Conservation (phyloP, 2,329 filamentous ascomycete genomes). For the Xylaria sp. region DNA sequence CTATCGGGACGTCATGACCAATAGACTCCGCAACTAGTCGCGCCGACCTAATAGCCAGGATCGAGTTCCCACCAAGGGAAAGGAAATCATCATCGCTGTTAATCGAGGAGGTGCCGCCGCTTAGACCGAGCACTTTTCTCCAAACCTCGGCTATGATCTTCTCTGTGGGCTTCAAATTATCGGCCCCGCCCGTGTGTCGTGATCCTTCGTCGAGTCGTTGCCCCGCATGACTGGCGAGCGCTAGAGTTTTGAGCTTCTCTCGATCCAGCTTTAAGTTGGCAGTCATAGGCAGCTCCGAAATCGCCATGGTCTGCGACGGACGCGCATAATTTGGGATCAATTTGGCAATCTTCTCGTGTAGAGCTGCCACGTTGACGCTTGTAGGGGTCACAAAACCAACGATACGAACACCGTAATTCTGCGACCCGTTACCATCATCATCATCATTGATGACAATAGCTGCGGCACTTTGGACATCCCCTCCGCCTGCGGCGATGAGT, state of each 20-base stretch:
- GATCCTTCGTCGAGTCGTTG: neutral
- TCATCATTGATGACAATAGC: neutral
- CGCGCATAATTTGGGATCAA: slow-evolving; percentile 19
- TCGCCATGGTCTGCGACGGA: slow-evolving; percentile 10
- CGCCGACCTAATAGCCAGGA: slow-evolving; percentile 21
- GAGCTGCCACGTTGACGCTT: slow-evolving; percentile 2
- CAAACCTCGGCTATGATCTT: slow-evolving; percentile 1
- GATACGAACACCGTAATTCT: neutral
- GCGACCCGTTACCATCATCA: neutral
- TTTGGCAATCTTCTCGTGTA: neutral
- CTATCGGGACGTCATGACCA: slow-evolving; percentile 15
- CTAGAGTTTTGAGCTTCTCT: neutral
- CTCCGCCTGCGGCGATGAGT: slow-evolving; percentile 2
- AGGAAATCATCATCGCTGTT: slow-evolving; percentile 22
- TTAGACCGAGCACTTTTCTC: slow-evolving; percentile 12
- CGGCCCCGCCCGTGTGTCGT: neutral
- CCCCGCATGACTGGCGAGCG: neutral
- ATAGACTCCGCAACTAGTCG: slow-evolving; percentile 5
- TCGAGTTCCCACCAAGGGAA: slow-evolving; percentile 23
- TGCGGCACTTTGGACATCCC: slow-evolving; percentile 7
- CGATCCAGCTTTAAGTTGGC: slow-evolving; percentile 16
- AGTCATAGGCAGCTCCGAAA: slow-evolving; percentile 9
- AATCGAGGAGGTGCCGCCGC: neutral
- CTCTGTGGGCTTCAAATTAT: slow-evolving; percentile 14
- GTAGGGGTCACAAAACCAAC: slow-evolving; percentile 12